phyloP scores from a whole-genome alignment of 2,329 filamentous ascomycete genomes.

The Botrytis hyacinthi region DNA sequence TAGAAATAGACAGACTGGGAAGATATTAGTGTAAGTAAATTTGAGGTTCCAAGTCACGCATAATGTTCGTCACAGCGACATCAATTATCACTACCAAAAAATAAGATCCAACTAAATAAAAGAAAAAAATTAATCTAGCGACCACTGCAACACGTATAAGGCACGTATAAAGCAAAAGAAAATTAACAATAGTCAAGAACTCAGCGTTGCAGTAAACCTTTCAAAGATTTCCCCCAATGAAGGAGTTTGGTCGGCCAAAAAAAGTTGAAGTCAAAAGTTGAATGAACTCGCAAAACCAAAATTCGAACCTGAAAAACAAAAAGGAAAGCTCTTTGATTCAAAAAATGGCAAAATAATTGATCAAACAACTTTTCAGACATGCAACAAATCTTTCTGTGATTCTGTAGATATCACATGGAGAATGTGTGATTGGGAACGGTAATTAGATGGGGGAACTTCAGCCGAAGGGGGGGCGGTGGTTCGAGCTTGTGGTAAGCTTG shows the following conservation, averaged over 20 bases:
- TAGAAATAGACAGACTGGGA: no score
- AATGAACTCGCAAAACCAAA: not conserved
- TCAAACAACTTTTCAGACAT: not conserved
- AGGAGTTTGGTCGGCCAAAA: not conserved
- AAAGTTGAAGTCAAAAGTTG: not conserved
- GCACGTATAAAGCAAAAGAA: no score
- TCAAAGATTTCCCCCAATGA: not conserved
- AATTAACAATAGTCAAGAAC: fast-evolving
- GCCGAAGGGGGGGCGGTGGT: not conserved
- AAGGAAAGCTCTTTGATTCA: not conserved
- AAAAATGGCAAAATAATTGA: not conserved
- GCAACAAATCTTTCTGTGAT: not conserved
- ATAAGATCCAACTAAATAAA: not conserved
- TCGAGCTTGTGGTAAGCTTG: not conserved
- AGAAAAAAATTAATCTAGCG: fast-evolving
- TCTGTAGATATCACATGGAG: not conserved
- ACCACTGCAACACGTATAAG: fast-evolving
- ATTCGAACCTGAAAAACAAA: not conserved
- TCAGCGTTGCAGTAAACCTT: not conserved
- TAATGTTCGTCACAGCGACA: not conserved
- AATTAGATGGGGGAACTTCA: not conserved
- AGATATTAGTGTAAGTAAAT: fast-evolving
- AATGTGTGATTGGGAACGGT: not conserved
- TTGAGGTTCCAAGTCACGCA: not conserved
- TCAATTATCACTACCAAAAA: not conserved